Evolutionary conservation across 257 asterid species (phyloP).

Genomic region (Nicotiana sylvestris): DNA sequence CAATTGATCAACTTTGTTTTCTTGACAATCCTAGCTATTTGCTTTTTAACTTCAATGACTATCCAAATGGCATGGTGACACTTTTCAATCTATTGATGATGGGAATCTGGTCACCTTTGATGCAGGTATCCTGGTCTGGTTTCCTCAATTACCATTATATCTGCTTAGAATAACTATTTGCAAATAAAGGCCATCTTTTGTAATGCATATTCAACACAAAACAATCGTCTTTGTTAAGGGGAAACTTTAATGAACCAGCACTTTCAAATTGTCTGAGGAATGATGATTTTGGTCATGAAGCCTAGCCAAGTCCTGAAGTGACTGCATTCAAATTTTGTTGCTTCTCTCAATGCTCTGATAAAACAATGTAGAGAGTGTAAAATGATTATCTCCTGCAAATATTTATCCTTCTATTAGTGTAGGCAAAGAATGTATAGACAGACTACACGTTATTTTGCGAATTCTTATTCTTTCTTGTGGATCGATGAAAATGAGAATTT

Average conservation of each 20-base stretch:
- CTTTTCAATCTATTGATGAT: constrained; percentile 52
- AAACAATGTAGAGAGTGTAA: constrained; percentile 5
- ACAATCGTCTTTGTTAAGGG: neutral
- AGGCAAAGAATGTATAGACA: no score
- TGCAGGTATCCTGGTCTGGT: constrained; percentile 56
- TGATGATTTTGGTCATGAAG: neutral
- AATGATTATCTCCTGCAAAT: no score
- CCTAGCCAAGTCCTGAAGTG: no score
- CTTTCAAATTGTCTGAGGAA: neutral
- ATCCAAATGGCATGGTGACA: constrained; percentile 91
- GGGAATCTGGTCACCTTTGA: constrained; percentile 96
- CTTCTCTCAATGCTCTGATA: constrained; percentile 63
- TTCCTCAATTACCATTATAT: neutral
- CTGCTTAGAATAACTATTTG: neutral
- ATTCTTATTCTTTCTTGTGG: no score
- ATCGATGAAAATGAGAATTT: no score
- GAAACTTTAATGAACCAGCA: neutral
- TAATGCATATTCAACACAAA: neutral
- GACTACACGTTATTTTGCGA: no score
- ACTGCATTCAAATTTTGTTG: neutral
- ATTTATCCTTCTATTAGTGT: no score
- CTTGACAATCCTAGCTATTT: constrained; percentile 70
- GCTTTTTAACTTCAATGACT: constrained; percentile 95
- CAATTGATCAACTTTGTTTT: constrained; percentile 10
- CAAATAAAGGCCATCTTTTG: neutral